phyloP scores from a whole-genome alignment of 148 eudicot species.

The Spergularia marina region DNA sequence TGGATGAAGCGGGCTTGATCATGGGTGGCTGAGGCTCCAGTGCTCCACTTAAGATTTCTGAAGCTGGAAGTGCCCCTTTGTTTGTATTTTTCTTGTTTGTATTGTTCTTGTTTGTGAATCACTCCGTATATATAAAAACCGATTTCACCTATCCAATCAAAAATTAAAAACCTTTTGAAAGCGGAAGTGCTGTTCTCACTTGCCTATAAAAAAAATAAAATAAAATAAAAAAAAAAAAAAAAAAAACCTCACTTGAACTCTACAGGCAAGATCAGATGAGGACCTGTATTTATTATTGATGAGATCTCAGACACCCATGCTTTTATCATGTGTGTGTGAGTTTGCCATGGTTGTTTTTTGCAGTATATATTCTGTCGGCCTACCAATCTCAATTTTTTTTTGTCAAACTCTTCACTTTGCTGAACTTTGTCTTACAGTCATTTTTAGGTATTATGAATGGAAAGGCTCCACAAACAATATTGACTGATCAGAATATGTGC shows the following conservation, averaged over 20 bases:
- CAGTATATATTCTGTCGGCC: neutral
- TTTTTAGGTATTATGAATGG: constrained; percentile 80
- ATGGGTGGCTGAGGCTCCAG: too few relatives aligned
- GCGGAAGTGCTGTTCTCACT: neutral
- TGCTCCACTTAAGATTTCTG: too few relatives aligned
- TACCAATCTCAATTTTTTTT: neutral
- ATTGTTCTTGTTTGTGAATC: too few relatives aligned
- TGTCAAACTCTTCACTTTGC: neutral
- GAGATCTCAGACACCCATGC: neutral
- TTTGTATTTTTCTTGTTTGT: too few relatives aligned
- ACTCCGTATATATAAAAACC: too few relatives aligned
- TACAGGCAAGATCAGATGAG: neutral
- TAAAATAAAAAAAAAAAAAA: too few relatives aligned
- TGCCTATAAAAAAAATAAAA: too few relatives aligned
- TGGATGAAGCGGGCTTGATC: too few relatives aligned
- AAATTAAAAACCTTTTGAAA: too few relatives aligned
- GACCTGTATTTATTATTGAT: neutral
- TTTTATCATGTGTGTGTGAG: constrained; percentile 1
- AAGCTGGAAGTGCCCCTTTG: too few relatives aligned
- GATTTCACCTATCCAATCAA: too few relatives aligned
- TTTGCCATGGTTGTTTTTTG: neutral
- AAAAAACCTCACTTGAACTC: neutral
- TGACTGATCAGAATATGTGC: constrained; percentile 90
- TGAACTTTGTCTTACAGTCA: constrained; percentile 39
- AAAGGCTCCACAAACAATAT: constrained; percentile 74